Evolutionary conservation across 2,329 filamentous ascomycete species (phyloP).

Genomic region (Dryadomyces sulphureus): DNA sequence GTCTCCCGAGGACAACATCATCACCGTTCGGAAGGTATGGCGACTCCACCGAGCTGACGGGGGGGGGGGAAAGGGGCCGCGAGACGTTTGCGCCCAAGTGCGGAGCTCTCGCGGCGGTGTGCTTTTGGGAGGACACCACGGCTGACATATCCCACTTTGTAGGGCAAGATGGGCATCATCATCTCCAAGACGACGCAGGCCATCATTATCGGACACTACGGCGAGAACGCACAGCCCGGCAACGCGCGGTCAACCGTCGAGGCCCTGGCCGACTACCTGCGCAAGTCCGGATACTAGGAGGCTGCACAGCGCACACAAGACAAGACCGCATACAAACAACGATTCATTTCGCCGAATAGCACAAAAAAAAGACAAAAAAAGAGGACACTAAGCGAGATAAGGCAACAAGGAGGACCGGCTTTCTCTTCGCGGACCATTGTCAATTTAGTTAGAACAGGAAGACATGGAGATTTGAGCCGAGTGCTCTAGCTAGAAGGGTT

Average conservation of each 20-base stretch:
- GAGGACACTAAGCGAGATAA: too few relatives aligned
- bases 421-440: too few relatives aligned
- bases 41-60: too few relatives aligned
- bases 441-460: too few relatives aligned
- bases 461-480: too few relatives aligned
- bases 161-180: slow-evolving; percentile 66
- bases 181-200: slow-evolving; percentile 80
- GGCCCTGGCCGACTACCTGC: slow-evolving; percentile 75
- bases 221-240: slow-evolving; percentile 56
- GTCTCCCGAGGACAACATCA: slow-evolving; percentile 35
- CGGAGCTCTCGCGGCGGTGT: too few relatives aligned
- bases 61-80: too few relatives aligned
- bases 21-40: slow-evolving; percentile 8
- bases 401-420: too few relatives aligned
- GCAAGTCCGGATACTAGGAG: slow-evolving; percentile 58
- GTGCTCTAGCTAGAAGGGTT: too few relatives aligned
- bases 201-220: slow-evolving; percentile 79
- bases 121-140: too few relatives aligned
- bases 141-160: not conserved
- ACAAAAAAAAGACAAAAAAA: not conserved
- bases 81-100: too few relatives aligned
- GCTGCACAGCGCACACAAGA: not conserved
- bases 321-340: not conserved
- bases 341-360: too few relatives aligned
- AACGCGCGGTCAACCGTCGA: slow-evolving; percentile 68